These are phyloP conservation scores for Pharus latifolius DNA, from an alignment of 176 grass and related monocot genomes.

Conservation along the genomic window DNA sequence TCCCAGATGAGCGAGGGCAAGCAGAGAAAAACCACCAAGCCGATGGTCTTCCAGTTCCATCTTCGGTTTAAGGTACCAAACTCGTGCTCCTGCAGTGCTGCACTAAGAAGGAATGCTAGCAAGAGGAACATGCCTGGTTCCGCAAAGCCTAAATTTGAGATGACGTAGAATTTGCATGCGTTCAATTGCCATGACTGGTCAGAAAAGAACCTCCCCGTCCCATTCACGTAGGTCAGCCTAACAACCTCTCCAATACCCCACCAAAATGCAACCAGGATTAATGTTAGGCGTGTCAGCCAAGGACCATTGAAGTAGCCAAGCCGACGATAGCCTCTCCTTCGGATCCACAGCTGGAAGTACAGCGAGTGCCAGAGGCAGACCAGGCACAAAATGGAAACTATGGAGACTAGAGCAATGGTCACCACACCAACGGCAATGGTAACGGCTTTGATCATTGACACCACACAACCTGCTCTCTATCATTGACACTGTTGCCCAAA, in stretches of 20 bases:
- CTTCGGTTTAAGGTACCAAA: conserved; percentile 46
- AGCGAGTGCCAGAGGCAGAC: conserved; percentile 57
- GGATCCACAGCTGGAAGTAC: conserved; percentile 75
- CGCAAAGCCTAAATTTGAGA: conserved; percentile 90
- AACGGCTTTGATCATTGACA: conserved; percentile 30
- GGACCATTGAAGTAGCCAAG: conserved; percentile 85
- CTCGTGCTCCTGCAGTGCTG: conserved; percentile 73
- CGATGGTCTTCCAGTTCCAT: conserved; percentile 80
- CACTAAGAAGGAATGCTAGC: conserved; percentile 72
- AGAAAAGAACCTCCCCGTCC: conserved; percentile 33
- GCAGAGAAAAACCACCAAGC: conserved; percentile 48
- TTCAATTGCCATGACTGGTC: conserved; percentile 38
- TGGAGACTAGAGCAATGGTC: conserved; percentile 69
- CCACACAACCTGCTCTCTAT: conserved; percentile 32
- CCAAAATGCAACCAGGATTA: conserved; percentile 65
- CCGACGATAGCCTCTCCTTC: conserved; percentile 34
- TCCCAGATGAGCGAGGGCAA: conserved; percentile 53
- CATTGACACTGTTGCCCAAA: not conserved
- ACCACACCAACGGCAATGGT: conserved; percentile 74
- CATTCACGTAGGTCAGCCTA: conserved; percentile 58
- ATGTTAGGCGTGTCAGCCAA: conserved; percentile 54
- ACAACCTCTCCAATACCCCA: conserved; percentile 75
- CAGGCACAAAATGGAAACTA: conserved; percentile 53
- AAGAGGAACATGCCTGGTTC: conserved; percentile 89
- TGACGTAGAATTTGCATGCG: conserved; percentile 73